These are phyloP conservation scores for Arthroderma sp. DNA, from an alignment of 2,329 filamentous ascomycete species.

Conservation along the genomic window DNA sequence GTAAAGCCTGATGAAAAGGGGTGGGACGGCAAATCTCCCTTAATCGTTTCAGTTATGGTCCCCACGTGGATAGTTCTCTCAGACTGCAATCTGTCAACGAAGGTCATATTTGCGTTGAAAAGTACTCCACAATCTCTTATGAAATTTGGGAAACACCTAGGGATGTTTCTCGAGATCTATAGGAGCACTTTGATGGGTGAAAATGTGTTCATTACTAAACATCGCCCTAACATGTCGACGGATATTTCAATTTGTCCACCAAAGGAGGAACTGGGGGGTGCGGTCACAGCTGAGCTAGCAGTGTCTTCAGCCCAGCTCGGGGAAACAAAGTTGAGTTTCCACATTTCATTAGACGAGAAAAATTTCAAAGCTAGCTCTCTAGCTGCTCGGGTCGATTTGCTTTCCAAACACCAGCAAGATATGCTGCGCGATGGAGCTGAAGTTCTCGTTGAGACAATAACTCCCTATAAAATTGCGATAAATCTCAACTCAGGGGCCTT, in stretches of 20 bases:
- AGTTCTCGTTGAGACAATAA: slow-evolving; percentile 6
- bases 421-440: slow-evolving; percentile 5
- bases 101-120: slow-evolving; percentile 12
- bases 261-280: neutral
- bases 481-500: slow-evolving; percentile 3
- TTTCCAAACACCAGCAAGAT: slow-evolving; percentile 1
- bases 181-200: slow-evolving; percentile 10
- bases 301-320: neutral
- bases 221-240: slow-evolving; percentile 15
- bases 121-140: slow-evolving; percentile 7
- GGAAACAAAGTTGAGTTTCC: slow-evolving; percentile 1
- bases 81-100: slow-evolving; percentile 7
- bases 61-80: slow-evolving; percentile 14
- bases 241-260: slow-evolving; percentile 6
- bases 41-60: slow-evolving; percentile 16
- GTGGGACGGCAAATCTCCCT: slow-evolving; percentile 14
- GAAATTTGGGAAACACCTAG: slow-evolving; percentile 8
- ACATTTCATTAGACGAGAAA: slow-evolving; percentile 2
- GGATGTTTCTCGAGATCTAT: slow-evolving; percentile 12
- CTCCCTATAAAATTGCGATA: slow-evolving; percentile 9
- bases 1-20: slow-evolving; percentile 12
- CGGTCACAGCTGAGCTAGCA: neutral
- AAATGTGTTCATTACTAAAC: slow-evolving; percentile 17
- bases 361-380: slow-evolving; percentile 6
- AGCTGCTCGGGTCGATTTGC: slow-evolving; percentile 7